phyloP scores from a whole-genome alignment of 164 flowering plant species.

The Taxillus chinensis region DNA sequence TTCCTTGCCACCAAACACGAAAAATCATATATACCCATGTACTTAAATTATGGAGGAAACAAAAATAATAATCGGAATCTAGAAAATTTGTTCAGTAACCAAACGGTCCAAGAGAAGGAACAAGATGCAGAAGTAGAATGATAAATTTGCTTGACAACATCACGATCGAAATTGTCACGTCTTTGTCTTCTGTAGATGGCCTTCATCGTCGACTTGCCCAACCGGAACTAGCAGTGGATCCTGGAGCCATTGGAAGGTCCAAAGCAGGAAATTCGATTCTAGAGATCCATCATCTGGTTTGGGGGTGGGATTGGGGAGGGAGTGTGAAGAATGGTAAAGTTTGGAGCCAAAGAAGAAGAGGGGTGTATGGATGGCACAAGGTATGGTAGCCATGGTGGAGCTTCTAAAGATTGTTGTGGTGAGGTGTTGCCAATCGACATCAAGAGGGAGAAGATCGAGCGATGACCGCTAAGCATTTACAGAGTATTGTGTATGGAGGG shows the following conservation, averaged over 20 bases:
- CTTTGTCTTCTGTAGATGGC: slow-evolving; percentile 76
- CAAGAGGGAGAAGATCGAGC: too few relatives aligned
- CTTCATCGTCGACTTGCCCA: slow-evolving; percentile 81
- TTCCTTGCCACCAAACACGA: too few relatives aligned
- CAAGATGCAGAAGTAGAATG: neutral
- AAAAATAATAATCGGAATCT: too few relatives aligned
- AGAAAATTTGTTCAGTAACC: neutral
- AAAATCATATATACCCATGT: too few relatives aligned
- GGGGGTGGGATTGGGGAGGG: slow-evolving; percentile 14
- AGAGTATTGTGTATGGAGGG: too few relatives aligned
- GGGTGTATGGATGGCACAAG: slow-evolving; percentile 8
- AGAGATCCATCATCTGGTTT: slow-evolving; percentile 33
- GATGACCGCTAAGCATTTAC: too few relatives aligned
- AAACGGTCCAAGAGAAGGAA: slow-evolving; percentile 1
- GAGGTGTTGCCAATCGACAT: too few relatives aligned
- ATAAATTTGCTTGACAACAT: slow-evolving; percentile 85
- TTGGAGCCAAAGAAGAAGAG: slow-evolving; percentile 12
- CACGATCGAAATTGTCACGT: slow-evolving; percentile 81
- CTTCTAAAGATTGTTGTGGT: too few relatives aligned
- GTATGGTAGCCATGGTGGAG: slow-evolving; percentile 14
- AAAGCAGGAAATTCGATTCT: slow-evolving; percentile 7
- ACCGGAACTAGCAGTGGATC: slow-evolving; percentile 67
- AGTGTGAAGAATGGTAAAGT: slow-evolving; percentile 12
- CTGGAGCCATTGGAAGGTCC: slow-evolving; percentile 37
- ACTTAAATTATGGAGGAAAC: too few relatives aligned